phyloP scores from a whole-genome alignment of 2,329 filamentous ascomycete genomes.

The Escovopsis sp. region DNA sequence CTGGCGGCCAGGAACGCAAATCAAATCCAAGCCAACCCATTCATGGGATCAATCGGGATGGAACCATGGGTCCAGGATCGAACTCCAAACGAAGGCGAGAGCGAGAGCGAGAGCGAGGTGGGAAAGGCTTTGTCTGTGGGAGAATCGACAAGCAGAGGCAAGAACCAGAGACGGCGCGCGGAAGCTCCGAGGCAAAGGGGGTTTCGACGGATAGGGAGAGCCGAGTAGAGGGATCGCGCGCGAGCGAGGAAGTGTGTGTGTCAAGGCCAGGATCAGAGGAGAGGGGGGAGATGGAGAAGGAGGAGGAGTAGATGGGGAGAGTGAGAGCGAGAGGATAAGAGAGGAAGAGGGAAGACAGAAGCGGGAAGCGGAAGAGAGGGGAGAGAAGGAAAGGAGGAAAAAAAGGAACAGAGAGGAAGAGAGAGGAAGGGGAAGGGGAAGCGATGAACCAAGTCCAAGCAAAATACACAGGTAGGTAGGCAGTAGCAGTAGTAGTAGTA shows the following conservation, averaged over 20 bases:
- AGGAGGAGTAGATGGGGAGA: not conserved
- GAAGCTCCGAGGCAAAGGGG: no score
- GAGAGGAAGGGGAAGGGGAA: not conserved
- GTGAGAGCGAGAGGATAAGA: no score
- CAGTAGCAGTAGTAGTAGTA: no score
- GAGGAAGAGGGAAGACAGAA: not conserved
- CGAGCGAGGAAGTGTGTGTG: not conserved
- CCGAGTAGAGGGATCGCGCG: not conserved
- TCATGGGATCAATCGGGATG: no score
- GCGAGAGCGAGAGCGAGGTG: not conserved
- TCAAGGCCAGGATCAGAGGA: not conserved
- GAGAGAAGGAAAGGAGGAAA: not conserved
- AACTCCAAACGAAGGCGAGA: not conserved
- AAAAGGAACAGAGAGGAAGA: not conserved
- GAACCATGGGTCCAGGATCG: no score
- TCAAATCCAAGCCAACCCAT: no score
- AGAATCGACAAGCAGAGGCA: no score
- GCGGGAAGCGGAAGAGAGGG: not conserved
- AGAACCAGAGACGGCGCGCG: no score
- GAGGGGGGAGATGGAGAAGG: not conserved
- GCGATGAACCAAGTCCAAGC: no score
- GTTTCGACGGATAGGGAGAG: not conserved
- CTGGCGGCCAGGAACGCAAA: constrained; percentile 2
- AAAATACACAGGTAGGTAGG: no score
- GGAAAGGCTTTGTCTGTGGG: no score